Percentiles rank a stretch among this genome's conserved stretches.
Evolutionary conservation across 495 filamentous ascomycete genomes (phyloP).

Genomic region (Filosporella fistucella): DNA sequence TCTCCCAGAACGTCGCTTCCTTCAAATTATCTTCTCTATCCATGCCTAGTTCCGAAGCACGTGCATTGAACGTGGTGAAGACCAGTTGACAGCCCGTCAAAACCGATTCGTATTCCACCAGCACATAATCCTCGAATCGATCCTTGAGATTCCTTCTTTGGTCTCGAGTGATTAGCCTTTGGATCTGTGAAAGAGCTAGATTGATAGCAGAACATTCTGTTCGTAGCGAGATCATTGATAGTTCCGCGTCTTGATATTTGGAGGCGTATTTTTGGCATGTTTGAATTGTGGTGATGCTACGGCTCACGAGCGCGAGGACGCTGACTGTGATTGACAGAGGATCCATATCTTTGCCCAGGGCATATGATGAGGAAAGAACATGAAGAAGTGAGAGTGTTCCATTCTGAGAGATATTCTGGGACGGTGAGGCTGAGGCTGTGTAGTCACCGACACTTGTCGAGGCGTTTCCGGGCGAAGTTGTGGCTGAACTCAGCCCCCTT

Average conservation of each 20-base stretch:
- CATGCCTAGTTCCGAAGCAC: background rate
- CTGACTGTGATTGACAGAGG: conserved; percentile 7
- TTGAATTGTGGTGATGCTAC: conserved; percentile 1
- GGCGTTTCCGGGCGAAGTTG: background rate
- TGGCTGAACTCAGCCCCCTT: conserved; percentile 2
- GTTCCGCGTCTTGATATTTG: background rate
- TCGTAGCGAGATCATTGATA: background rate
- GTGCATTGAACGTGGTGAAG: background rate
- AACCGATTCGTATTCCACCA: conserved; percentile 2
- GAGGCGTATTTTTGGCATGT: conserved; percentile 7
- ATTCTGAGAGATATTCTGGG: conserved; percentile 3
- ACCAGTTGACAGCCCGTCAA: background rate
- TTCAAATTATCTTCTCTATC: background rate
- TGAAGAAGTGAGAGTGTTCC: conserved; percentile 1
- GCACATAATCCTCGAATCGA: conserved; percentile 1
- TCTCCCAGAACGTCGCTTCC: background rate
- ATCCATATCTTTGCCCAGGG: conserved; percentile 8
- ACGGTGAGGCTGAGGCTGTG: conserved; percentile 1
- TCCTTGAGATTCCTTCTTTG: background rate
- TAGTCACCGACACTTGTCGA: background rate
- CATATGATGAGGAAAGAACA: conserved; percentile 4
- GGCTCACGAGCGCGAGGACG: conserved; percentile 1
- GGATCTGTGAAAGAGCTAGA: conserved; percentile 4
- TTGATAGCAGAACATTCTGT: conserved; percentile 7
- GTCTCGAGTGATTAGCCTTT: background rate